Evolutionary conservation across 1,284 basidiomycete genomes (phyloP).

Genomic region (Peniophora sp.): DNA sequence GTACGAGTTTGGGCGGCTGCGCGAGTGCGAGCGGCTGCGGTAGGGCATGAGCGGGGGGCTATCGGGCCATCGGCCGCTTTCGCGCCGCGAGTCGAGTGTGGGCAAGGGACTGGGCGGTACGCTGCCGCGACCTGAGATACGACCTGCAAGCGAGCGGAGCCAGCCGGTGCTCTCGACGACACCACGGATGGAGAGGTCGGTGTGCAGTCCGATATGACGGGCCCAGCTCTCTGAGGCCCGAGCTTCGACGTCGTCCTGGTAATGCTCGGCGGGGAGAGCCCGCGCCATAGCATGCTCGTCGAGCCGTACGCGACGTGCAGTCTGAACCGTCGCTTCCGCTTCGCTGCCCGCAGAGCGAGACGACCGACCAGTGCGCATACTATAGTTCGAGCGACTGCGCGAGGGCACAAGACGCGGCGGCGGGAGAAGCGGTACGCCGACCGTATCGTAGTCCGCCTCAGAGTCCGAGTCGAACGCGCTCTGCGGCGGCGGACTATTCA

Average conservation of each 20-base stretch:
- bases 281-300: neutral
- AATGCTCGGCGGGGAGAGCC: neutral
- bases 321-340: constrained; percentile 45
- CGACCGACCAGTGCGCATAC: constrained; percentile 20
- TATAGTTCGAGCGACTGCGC: constrained; percentile 19
- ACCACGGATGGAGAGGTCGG: too few species aligned
- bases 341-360: constrained; percentile 12
- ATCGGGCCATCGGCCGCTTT: neutral
- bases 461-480: constrained; percentile 15
- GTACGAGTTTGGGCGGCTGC: constrained; percentile 14
- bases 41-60: constrained; percentile 4
- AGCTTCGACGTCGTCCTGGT: constrained; percentile 10
- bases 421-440: constrained; percentile 29
- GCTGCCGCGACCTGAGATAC: constrained; percentile 46
- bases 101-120: constrained; percentile 6
- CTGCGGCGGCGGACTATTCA: neutral
- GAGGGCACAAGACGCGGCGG: constrained; percentile 27
- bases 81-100: constrained; percentile 11
- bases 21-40: constrained; percentile 27
- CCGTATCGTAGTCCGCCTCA: neutral
- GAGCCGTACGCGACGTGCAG: constrained; percentile 50
- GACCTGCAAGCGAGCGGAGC: constrained; percentile 32
- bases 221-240: constrained; percentile 22
- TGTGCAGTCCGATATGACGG: too few species aligned
- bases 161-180: constrained; percentile 27